Conservation (phyloP, 2,329 filamentous ascomycete species). For the Ascochyta fabae region DNA sequence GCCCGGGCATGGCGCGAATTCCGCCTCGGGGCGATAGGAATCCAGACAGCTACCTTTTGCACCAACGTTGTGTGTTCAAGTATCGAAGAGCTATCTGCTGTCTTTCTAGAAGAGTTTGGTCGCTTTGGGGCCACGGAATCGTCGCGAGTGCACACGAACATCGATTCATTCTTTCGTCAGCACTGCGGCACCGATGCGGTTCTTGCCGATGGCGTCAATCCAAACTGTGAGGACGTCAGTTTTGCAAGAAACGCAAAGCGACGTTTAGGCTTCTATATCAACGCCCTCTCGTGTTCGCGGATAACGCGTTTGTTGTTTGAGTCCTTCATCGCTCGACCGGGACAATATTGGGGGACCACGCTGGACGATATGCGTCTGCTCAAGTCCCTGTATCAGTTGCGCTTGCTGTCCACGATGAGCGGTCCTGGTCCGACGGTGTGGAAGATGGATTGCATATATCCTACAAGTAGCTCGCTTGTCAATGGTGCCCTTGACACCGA, state of each 20-base stretch:
- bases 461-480: background rate
- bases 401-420: background rate
- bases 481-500: background rate
- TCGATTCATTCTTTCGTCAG: conserved; percentile 1
- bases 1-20: conserved; percentile 42
- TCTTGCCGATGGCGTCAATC: background rate
- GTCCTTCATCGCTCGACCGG: background rate
- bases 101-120: background rate
- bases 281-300: background rate
- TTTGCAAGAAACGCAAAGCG: conserved; percentile 2
- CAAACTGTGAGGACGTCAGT: background rate
- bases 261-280: conserved; percentile 1
- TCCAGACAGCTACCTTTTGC: conserved; percentile 42
- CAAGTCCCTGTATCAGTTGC: conserved; percentile 10
- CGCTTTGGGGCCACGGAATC: background rate
- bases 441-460: background rate
- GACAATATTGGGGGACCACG: background rate
- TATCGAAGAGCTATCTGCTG: background rate
- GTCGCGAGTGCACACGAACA: background rate
- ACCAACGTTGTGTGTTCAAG: conserved; percentile 39
- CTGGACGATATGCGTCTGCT: conserved; percentile 3
- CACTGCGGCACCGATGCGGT: background rate
- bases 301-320: background rate
- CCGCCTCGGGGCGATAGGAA: conserved; percentile 33
- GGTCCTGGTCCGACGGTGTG: background rate